These are phyloP conservation scores for Pyrenula aspistea DNA, from an alignment of 495 filamentous ascomycete genomes.

Conservation along the genomic window DNA sequence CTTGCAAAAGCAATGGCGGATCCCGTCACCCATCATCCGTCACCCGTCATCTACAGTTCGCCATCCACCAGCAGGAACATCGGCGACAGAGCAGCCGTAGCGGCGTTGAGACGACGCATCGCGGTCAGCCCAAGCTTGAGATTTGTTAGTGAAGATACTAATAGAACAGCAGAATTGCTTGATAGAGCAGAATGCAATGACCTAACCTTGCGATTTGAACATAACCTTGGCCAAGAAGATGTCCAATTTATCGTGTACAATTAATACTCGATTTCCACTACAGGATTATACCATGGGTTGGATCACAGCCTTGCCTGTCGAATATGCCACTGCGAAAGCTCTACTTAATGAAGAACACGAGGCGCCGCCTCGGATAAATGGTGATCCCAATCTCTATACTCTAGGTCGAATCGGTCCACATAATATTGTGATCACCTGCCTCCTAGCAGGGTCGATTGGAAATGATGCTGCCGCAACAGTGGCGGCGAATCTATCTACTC, in stretches of 20 bases:
- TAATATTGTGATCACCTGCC: constrained; percentile 28
- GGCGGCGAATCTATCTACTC: constrained; percentile 24
- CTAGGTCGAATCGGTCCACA: constrained; percentile 29
- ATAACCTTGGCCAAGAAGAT: not conserved
- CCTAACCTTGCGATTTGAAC: not conserved
- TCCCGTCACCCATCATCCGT: not conserved
- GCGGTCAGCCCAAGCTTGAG: not conserved
- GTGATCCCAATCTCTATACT: constrained; percentile 30
- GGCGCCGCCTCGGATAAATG: constrained; percentile 1
- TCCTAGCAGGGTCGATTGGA: constrained; percentile 28
- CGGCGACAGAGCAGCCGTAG: not conserved
- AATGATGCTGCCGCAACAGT: constrained; percentile 23
- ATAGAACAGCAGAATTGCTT: not conserved
- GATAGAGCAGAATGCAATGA: not conserved
- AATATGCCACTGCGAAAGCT: constrained; percentile 19
- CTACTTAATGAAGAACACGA: constrained; percentile 22
- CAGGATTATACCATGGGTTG: constrained; percentile 31
- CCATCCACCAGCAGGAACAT: not conserved
- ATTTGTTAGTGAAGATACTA: not conserved
- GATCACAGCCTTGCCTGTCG: constrained; percentile 25
- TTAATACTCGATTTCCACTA: not conserved
- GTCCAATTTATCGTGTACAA: not conserved
- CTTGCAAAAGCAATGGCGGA: not conserved
- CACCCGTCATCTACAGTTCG: not conserved
- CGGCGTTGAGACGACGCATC: not conserved